Evolutionary conservation across 148 eudicot species (phyloP), one percentile per base, ranked within the genome.

Genomic region (Pouteria glomerata): DNA sequence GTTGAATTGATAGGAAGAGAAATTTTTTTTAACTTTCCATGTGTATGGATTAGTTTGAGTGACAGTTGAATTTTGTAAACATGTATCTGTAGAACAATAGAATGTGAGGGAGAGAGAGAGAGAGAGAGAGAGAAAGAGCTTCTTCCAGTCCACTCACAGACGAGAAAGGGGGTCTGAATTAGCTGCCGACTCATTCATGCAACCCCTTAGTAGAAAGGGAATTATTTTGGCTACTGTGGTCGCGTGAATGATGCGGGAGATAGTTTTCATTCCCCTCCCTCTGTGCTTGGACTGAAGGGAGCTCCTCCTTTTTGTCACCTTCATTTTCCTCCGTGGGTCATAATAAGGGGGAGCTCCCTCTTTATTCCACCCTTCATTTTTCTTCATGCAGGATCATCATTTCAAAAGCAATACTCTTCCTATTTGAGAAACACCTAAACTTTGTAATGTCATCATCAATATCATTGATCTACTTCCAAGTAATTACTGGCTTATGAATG

Each of bases 241-340:
- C 91, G 97, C 83, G 73, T 89, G 97, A 89, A 95, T 95, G 98
- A 95, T 84, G 98, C 97, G 98, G 98, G 98, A 95, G 98, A 95
- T 91, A 79, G 73, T 94, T 85, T 89, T 89, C 95, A 58, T 74
- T 85, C 79, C 82, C 79, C 85, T 85, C 79, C 83, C 79, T 89
- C 98, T 58, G 58, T 94, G 91, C 97, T 94, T 94, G 98, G 98
- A 94, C 98, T 94, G 98, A 94, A 94, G 98, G 98, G 98, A 91
- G 98, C 98, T 94, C 98, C 97, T 89, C 86, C 78, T 82, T 82
- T 73, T 84, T 70, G 73, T 63, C 78, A 26, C 73, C 16, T n/a
- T n/a, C n/a, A n/a, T n/a, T n/a, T n/a, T n/a, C n/a, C n/a, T n/a
- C 66, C 21, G 27, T 35, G 21, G 3, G 18, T n/a, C 37, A 29